These are phyloP conservation scores for Neltuma alba DNA, from an alignment of 306 rosid genomes.

Conservation along the genomic window DNA sequence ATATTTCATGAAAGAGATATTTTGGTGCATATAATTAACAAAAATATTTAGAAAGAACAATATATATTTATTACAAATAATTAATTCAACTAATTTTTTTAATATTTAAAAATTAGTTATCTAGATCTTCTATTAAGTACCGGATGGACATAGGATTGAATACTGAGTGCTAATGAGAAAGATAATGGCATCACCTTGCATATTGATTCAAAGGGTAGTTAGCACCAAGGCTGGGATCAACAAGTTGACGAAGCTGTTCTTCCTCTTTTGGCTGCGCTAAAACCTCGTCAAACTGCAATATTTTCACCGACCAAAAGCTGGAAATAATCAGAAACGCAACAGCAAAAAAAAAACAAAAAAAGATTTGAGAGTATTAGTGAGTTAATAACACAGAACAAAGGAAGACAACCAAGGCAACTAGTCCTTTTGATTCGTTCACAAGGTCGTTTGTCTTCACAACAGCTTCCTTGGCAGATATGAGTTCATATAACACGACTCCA, in stretches of 20 bases:
- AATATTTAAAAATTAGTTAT: too few relatives aligned
- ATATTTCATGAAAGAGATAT: too few relatives aligned
- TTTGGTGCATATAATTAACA: too few relatives aligned
- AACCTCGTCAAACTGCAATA: slow-evolving; percentile 69
- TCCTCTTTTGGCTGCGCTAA: slow-evolving; percentile 49
- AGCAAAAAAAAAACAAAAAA: neutral
- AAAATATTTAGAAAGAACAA: too few relatives aligned
- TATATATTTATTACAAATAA: too few relatives aligned
- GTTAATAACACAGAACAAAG: neutral
- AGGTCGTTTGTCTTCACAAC: slow-evolving; percentile 62
- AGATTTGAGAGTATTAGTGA: neutral
- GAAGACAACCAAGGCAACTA: slow-evolving; percentile 64
- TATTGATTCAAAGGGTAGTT: slow-evolving; percentile 58
- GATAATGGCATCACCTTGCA: slow-evolving; percentile 50
- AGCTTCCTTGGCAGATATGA: slow-evolving; percentile 65
- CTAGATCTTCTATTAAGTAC: too few relatives aligned
- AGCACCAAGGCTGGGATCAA: slow-evolving; percentile 60
- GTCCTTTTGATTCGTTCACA: slow-evolving; percentile 54
- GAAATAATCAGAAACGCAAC: neutral
- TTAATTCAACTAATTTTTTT: too few relatives aligned
- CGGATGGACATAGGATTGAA: too few relatives aligned
- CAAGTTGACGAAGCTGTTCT: slow-evolving; percentile 53
- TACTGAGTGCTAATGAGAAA: neutral
- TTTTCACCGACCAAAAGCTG: slow-evolving; percentile 24
- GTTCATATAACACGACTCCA: slow-evolving; percentile 73